Conservation (phyloP, 2,329 filamentous ascomycete species). For the Magnaporthiopsis rhizophila region DNA sequence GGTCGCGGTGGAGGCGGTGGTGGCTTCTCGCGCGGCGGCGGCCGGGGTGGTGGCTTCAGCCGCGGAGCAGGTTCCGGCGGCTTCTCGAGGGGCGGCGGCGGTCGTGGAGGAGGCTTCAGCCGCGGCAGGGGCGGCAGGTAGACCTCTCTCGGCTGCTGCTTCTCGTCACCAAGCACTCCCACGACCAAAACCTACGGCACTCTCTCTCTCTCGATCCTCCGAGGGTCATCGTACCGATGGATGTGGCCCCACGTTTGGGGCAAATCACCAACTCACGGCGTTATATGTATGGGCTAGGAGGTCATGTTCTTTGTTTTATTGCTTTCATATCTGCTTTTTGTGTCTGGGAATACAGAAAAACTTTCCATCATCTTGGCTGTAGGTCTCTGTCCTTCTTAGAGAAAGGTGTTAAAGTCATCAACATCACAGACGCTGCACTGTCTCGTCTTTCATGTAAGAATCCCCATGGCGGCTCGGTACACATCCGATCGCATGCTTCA, state of each 20-base stretch:
- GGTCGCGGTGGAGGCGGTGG: conserved; percentile 19
- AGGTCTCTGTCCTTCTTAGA: too few relatives aligned
- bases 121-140: conserved; percentile 9
- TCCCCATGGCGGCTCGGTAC: not conserved
- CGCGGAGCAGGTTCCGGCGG: conserved; percentile 23
- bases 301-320: not conserved
- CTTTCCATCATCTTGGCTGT: not conserved
- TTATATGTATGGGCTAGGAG: not conserved
- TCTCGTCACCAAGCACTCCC: not conserved
- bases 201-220: too few relatives aligned
- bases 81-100: conserved; percentile 22
- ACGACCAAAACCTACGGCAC: too few relatives aligned
- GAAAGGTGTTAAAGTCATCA: not conserved
- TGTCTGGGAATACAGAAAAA: not conserved
- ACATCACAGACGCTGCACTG: not conserved
- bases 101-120: conserved; percentile 21
- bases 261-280: not conserved
- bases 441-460: not conserved
- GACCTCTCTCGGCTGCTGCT: not conserved
- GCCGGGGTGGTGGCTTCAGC: conserved; percentile 17
- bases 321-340: not conserved
- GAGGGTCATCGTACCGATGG: not conserved
- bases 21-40: conserved; percentile 18
- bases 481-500: not conserved
- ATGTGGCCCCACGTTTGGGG: not conserved